These are phyloP conservation scores for Suillus occidentalis DNA, from an alignment of 768 basidiomycete genomes.

Conservation along the genomic window DNA sequence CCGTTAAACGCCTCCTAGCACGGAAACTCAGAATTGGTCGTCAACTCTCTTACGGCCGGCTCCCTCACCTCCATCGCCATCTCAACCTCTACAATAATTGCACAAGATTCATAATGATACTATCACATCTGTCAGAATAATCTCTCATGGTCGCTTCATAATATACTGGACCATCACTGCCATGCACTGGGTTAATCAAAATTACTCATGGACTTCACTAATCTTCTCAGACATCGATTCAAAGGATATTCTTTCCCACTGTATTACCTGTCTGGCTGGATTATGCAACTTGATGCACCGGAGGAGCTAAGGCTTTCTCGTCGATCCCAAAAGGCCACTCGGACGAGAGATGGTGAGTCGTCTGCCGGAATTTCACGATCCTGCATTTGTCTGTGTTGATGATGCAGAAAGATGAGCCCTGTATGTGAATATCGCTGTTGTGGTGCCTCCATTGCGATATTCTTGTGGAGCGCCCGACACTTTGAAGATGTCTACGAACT, in stretches of 20 bases:
- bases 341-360: conserved; percentile 75
- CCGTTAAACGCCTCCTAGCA: not conserved
- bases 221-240: conserved; percentile 62
- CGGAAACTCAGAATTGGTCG: not conserved
- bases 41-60: not conserved
- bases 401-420: conserved; percentile 89
- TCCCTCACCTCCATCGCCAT: not conserved
- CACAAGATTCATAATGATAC: conserved; percentile 57
- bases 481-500: conserved; percentile 99
- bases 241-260: conserved; percentile 84
- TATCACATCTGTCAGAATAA: conserved; percentile 70
- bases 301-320: conserved; percentile 73
- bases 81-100: not conserved
- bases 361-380: conserved; percentile 94
- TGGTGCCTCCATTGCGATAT: conserved; percentile 38
- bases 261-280: conserved; percentile 72
- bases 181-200: conserved; percentile 53
- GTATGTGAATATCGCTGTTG: conserved; percentile 34
- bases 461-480: conserved; percentile 88
- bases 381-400: conserved; percentile 74
- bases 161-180: conserved; percentile 13
- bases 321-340: conserved; percentile 44
- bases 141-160: conserved; percentile 13
- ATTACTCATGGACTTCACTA: conserved; percentile 76
- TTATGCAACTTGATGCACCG: conserved; percentile 88